Percentiles rank a stretch among this genome's conserved stretches.
Conservation (phyloP, 176 grass and related monocot genomes). For the Zoysia japonica region DNA sequence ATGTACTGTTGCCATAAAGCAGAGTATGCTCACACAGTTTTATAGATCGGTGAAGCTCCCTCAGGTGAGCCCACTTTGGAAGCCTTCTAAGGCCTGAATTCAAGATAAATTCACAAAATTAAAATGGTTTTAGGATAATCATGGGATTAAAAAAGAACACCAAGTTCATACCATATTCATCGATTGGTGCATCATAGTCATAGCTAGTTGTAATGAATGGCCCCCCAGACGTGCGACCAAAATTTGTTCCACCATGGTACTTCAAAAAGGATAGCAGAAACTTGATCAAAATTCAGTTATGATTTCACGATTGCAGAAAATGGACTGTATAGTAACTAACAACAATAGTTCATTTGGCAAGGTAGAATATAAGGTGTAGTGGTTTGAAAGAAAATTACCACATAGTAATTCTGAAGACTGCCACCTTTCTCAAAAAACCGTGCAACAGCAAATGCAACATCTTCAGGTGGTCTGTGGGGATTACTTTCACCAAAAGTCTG, state of each 20-base stretch:
- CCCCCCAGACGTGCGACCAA: slow-evolving; percentile 89
- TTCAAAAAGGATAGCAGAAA: slow-evolving; percentile 44
- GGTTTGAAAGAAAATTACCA: slow-evolving; percentile 53
- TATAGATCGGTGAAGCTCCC: slow-evolving; percentile 87
- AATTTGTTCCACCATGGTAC: slow-evolving; percentile 99
- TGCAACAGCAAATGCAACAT: slow-evolving; percentile 93
- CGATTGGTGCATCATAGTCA: slow-evolving; percentile 98
- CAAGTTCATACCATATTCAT: slow-evolving; percentile 82
- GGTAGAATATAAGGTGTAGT: slow-evolving; percentile 11
- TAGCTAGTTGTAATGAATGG: slow-evolving; percentile 99
- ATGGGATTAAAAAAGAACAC: slow-evolving; percentile 19
- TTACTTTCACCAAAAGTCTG: slow-evolving; percentile 89
- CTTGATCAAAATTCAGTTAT: slow-evolving; percentile 32
- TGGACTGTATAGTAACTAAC: neutral
- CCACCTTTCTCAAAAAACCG: slow-evolving; percentile 94
- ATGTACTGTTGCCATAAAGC: slow-evolving; percentile 65
- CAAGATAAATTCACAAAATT: slow-evolving; percentile 22
- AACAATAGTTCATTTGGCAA: slow-evolving; percentile 23
- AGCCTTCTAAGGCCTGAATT: slow-evolving; percentile 69
- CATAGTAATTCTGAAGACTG: slow-evolving; percentile 90
- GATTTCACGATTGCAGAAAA: slow-evolving; percentile 4
- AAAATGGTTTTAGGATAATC: neutral
- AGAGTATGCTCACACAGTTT: slow-evolving; percentile 78
- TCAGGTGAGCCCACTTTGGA: slow-evolving; percentile 98
- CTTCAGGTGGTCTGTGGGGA: slow-evolving; percentile 91